Conservation (phyloP, 257 asterid species). For the Orobanche coerulescens region DNA sequence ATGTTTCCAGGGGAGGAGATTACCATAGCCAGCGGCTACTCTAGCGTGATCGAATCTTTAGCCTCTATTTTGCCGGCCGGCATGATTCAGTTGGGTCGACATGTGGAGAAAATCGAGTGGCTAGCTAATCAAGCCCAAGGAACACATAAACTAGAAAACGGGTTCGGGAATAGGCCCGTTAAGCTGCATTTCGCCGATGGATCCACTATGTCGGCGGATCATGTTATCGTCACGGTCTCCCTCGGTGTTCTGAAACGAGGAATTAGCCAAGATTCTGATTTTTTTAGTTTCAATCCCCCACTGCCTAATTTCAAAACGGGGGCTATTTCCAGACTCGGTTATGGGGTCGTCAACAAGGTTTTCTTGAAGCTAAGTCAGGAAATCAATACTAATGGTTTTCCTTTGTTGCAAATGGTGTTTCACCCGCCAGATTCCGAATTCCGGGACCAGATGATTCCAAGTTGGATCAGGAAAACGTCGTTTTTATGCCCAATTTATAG, state of each 20-base stretch:
- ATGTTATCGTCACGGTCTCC: conserved; percentile 73
- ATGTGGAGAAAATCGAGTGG: conserved; percentile 61
- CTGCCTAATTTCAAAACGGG: conserved; percentile 47
- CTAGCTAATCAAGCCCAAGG: conserved; percentile 13
- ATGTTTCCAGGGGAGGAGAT: conserved; percentile 80
- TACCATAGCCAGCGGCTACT: conserved; percentile 65
- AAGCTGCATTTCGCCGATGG: conserved; percentile 63
- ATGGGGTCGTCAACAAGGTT: conserved; percentile 76
- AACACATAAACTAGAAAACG: no score
- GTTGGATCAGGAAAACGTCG: conserved; percentile 72
- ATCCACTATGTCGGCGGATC: conserved; percentile 50
- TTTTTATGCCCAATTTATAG: conserved; percentile 47
- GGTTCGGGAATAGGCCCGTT: conserved; percentile 36
- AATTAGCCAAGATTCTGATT: conserved; percentile 23
- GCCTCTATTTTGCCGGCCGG: conserved; percentile 73
- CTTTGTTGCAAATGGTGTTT: conserved; percentile 62
- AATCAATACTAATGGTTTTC: conserved; percentile 22
- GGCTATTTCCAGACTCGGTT: conserved; percentile 73
- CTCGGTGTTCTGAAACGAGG: conserved; percentile 72
- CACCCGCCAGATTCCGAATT: conserved; percentile 32
- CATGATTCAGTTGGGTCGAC: conserved; percentile 45
- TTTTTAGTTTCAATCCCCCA: conserved; percentile 71
- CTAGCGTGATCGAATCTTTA: conserved; percentile 42
- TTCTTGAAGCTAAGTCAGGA: conserved; percentile 36
- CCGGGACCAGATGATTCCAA: conserved; percentile 42